Conservation (phyloP, 345 rosid species). For the Dipteronia dyeriana region DNA sequence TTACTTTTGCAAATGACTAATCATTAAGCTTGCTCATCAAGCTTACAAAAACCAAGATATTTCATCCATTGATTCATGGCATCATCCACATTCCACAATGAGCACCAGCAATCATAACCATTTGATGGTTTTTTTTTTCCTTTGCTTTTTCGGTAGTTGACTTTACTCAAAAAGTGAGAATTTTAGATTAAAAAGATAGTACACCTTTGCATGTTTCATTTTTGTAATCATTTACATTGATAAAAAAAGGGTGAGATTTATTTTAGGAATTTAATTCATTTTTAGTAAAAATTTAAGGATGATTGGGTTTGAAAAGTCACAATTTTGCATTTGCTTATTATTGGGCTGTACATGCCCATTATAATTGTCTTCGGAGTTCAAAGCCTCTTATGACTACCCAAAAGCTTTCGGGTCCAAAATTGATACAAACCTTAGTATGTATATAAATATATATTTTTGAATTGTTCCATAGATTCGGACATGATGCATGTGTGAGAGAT, state of each 20-base stretch:
- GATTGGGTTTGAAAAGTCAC: not conserved
- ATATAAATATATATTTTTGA: too few species aligned
- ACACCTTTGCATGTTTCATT: constrained; percentile 11
- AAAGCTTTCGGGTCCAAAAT: not conserved
- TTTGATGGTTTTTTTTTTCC: constrained; percentile 2
- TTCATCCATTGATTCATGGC: constrained; percentile 18
- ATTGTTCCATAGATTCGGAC: too few species aligned
- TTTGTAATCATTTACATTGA: constrained; percentile 7
- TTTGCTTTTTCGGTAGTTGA: constrained; percentile 20
- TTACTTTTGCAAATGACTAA: constrained; percentile 8
- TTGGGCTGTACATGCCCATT: too few species aligned
- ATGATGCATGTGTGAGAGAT: too few species aligned
- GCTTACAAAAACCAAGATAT: constrained; percentile 16
- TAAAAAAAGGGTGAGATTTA: not conserved
- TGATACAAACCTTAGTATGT: not conserved
- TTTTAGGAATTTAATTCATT: not conserved
- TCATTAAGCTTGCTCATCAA: constrained; percentile 27
- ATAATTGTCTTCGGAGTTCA: not conserved
- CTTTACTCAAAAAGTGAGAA: not conserved
- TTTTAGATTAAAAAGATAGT: not conserved
- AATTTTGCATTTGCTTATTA: too few species aligned
- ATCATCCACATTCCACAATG: constrained; percentile 24
- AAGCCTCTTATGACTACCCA: not conserved
- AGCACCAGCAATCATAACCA: constrained; percentile 17
- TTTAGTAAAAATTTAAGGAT: too few species aligned